Evolutionary conservation across 2,329 filamentous ascomycete genomes (phyloP).

Genomic region (Sporothrix variecibatus): DNA sequence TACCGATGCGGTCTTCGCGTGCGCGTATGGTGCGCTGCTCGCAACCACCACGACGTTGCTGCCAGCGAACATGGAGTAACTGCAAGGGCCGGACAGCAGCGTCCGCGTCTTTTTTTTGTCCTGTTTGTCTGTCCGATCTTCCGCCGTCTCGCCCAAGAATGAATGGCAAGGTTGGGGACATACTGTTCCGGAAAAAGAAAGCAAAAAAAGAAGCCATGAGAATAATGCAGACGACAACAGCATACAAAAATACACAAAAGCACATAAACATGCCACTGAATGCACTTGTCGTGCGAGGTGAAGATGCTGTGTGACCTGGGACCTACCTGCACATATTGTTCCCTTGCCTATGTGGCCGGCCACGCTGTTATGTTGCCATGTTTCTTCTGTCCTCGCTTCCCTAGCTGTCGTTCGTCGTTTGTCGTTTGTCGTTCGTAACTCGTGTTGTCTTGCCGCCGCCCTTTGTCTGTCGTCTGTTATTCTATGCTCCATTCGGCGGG

Average conservation of each 20-base stretch:
- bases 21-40: not conserved
- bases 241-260: not conserved
- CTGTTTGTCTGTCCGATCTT: not conserved
- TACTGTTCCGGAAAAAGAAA: not conserved
- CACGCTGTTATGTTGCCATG: not conserved
- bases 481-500: not conserved
- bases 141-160: not conserved
- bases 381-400: not conserved
- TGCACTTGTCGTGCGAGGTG: not conserved
- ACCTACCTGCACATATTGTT: not conserved
- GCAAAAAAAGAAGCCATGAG: not conserved
- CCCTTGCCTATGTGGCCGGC: not conserved
- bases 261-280: not conserved
- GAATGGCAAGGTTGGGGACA: not conserved
- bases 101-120: not conserved
- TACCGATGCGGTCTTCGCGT: constrained; percentile 14
- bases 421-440: not conserved
- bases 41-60: not conserved
- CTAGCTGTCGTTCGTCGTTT: not conserved
- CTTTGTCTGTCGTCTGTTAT: not conserved
- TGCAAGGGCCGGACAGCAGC: not conserved
- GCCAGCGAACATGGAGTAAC: not conserved
- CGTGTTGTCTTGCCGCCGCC: not conserved
- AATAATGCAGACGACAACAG: not conserved
- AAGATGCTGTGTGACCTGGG: constrained; percentile 5